Evolutionary conservation across 495 filamentous ascomycete genomes (phyloP).

Genomic region (Xylaria flabelliformis): DNA sequence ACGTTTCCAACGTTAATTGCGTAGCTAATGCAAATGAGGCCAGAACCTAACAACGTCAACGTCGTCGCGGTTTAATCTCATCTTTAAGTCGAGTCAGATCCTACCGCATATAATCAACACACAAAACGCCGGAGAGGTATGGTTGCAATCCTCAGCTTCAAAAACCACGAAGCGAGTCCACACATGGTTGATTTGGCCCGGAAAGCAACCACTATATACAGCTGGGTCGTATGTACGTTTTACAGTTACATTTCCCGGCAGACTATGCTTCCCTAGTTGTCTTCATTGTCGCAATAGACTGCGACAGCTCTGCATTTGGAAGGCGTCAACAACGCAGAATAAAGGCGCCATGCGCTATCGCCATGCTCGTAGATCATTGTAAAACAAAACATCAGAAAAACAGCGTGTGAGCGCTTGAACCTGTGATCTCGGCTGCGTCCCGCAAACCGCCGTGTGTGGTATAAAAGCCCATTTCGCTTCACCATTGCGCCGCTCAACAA

Average conservation of each 20-base stretch:
- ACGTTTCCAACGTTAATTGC: neutral
- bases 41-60: neutral
- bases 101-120: neutral
- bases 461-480: conserved; percentile 27
- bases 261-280: conserved; percentile 6
- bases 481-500: conserved; percentile 25
- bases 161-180: neutral
- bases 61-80: neutral
- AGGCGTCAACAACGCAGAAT: conserved; percentile 11
- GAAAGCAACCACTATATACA: conserved; percentile 16
- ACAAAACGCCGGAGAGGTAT: neutral
- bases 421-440: conserved; percentile 15
- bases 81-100: neutral
- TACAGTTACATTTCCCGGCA: conserved; percentile 20
- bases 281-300: conserved; percentile 12
- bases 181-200: neutral
- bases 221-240: conserved; percentile 21
- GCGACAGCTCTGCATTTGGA: conserved; percentile 12
- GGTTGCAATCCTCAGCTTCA: neutral
- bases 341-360: conserved; percentile 18
- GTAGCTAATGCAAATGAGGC: neutral
- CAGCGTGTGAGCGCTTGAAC: conserved; percentile 18
- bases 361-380: conserved; percentile 27
- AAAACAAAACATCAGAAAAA: conserved; percentile 21
- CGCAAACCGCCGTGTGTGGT: conserved; percentile 24